phyloP scores from a whole-genome alignment of 2,329 filamentous ascomycete species.

The Trichophyton verrucosum region DNA sequence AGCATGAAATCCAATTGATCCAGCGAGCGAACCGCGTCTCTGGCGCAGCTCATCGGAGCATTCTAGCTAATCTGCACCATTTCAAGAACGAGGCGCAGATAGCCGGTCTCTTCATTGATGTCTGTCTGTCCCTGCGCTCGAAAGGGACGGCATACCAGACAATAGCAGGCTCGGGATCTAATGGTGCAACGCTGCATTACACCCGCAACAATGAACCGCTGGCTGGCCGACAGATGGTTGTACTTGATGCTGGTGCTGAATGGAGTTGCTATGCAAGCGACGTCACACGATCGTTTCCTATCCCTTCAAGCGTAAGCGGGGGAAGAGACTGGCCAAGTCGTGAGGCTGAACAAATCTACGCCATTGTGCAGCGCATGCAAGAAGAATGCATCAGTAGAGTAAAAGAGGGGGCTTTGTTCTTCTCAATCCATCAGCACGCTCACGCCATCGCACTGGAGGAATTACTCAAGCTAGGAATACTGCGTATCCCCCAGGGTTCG shows the following conservation, averaged over 20 bases:
- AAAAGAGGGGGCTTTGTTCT: slow-evolving; percentile 64
- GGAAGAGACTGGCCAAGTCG: slow-evolving; percentile 43
- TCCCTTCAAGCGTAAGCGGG: slow-evolving; percentile 29
- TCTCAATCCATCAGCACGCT: slow-evolving; percentile 66
- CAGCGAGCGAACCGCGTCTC: slow-evolving; percentile 60
- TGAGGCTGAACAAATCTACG: slow-evolving; percentile 63
- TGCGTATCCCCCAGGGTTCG: slow-evolving; percentile 44
- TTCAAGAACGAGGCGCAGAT: slow-evolving; percentile 71
- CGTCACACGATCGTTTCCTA: slow-evolving; percentile 77
- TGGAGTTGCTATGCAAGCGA: slow-evolving; percentile 61
- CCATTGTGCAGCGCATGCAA: slow-evolving; percentile 80
- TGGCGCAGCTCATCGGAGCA: slow-evolving; percentile 51
- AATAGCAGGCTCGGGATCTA: slow-evolving; percentile 69
- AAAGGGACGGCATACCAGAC: slow-evolving; percentile 77
- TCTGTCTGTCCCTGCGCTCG: slow-evolving; percentile 61
- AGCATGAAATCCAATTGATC: slow-evolving; percentile 61
- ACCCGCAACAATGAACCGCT: slow-evolving; percentile 63
- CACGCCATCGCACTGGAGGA: slow-evolving; percentile 74
- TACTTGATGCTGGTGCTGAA: slow-evolving; percentile 74
- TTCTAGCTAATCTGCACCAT: slow-evolving; percentile 48
- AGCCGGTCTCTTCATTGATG: slow-evolving; percentile 65
- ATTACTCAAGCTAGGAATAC: slow-evolving; percentile 60
- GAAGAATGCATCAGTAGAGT: slow-evolving; percentile 60
- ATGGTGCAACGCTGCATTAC: slow-evolving; percentile 80
- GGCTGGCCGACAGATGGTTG: slow-evolving; percentile 59